Conservation (phyloP, 208 protist genomes). For the Plasmodiophora brassicae region DNA sequence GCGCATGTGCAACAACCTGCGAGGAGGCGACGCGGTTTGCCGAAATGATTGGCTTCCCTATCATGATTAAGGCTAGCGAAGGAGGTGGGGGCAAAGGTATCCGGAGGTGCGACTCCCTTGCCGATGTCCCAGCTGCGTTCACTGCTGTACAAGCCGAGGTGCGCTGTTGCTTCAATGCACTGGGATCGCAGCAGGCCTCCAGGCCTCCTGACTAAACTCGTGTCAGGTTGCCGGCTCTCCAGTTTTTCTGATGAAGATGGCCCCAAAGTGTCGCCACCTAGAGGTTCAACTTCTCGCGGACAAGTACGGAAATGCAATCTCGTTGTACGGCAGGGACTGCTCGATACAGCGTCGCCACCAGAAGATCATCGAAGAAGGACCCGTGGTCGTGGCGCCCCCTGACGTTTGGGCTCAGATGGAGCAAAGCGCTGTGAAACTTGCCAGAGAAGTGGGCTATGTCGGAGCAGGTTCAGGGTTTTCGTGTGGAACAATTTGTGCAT, state of each 20-base stretch:
- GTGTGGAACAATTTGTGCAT: too few species aligned
- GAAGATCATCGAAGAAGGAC: slow-evolving; percentile 95
- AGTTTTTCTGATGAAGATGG: slow-evolving; percentile 94
- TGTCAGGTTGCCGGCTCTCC: slow-evolving; percentile 89
- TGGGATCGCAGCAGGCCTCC: too few species aligned
- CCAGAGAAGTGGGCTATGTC: slow-evolving; percentile 81
- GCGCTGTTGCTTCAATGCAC: not conserved
- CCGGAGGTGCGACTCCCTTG: slow-evolving; percentile 58
- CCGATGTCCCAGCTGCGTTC: slow-evolving; percentile 75
- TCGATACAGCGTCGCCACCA: slow-evolving; percentile 95
- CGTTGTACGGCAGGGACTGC: slow-evolving; percentile 90
- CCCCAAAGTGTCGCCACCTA: slow-evolving; percentile 80
- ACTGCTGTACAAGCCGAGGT: slow-evolving; percentile 43
- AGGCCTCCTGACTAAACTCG: too few species aligned
- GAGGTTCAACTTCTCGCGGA: slow-evolving; percentile 66
- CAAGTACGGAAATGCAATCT: slow-evolving; percentile 75
- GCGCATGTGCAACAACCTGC: slow-evolving; percentile 70
- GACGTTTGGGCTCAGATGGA: slow-evolving; percentile 74
- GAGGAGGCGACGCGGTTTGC: slow-evolving; percentile 79
- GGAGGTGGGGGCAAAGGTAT: slow-evolving; percentile 96
- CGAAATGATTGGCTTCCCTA: slow-evolving; percentile 82
- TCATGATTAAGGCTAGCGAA: slow-evolving; percentile 97
- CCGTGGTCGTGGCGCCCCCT: slow-evolving; percentile 72
- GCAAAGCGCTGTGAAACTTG: slow-evolving; percentile 76
- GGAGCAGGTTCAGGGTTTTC: slow-evolving; percentile 55